A percentile compares a stretch with the other conserved stretches of the same genome.
Conservation (phyloP, 176 grass and related monocot genomes). For the Triticum timopheevii region DNA sequence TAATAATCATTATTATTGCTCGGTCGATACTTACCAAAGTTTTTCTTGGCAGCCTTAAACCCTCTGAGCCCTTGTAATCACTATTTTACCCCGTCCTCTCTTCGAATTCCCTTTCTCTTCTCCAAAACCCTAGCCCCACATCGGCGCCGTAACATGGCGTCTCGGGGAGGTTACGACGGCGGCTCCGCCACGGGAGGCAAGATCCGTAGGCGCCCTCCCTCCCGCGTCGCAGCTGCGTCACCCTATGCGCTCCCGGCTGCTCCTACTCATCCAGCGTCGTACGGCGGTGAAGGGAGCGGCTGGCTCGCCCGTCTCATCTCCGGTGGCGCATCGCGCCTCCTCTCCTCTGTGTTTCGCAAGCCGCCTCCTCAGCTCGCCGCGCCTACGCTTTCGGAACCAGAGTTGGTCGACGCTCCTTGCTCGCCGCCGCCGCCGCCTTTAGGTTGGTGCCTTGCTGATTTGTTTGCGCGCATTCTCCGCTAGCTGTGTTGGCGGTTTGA, state of each 20-base stretch:
- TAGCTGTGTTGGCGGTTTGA: not conserved
- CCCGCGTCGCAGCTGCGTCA: slow-evolving; percentile 24
- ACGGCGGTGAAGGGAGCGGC: not conserved
- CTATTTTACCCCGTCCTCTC: too few species aligned
- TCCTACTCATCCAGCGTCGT: not conserved
- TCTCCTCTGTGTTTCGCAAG: slow-evolving; percentile 47
- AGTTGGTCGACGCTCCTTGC: not conserved
- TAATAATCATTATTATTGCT: too few species aligned
- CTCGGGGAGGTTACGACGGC: slow-evolving; percentile 35
- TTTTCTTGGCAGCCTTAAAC: too few species aligned
- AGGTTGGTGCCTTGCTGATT: slow-evolving; percentile 24
- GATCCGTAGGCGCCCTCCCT: slow-evolving; percentile 15
- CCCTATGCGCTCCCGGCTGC: slow-evolving; percentile 31
- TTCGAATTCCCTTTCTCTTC: not conserved
- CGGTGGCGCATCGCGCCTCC: slow-evolving; percentile 30
- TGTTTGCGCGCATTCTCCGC: not conserved
- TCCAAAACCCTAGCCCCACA: slow-evolving; percentile 31
- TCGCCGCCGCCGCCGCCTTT: slow-evolving; percentile 27
- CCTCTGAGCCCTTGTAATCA: not conserved
- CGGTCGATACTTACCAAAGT: too few species aligned
- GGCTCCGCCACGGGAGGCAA: slow-evolving; percentile 34
- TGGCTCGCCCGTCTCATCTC: slow-evolving; percentile 50
- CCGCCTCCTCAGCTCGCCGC: slow-evolving; percentile 5
- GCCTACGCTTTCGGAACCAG: not conserved
- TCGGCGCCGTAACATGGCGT: slow-evolving; percentile 31